A percentile compares a stretch with the other conserved stretches of the same genome.
Conservation (phyloP, 371 early-diverging fungal species). For the Chytridium lagenaria region DNA sequence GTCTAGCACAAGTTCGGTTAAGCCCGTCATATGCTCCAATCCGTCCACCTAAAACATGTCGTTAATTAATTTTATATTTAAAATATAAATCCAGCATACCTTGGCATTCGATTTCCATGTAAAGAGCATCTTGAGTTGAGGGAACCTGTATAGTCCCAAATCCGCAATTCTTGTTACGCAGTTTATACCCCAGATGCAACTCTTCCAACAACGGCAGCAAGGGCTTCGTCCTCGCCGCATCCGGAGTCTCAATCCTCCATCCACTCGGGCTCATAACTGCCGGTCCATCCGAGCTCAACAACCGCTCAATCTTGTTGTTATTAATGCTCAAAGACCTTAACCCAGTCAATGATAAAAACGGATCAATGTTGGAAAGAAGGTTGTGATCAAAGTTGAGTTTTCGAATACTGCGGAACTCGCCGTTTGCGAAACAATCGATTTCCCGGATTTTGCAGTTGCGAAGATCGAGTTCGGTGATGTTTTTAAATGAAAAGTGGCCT, state of each 20-base stretch:
- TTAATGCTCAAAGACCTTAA: conserved; percentile 51
- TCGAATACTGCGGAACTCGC: conserved; percentile 55
- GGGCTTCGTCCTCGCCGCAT: conserved; percentile 21
- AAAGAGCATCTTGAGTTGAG: conserved; percentile 52
- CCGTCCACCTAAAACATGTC: conserved; percentile 54
- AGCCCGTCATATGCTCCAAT: conserved; percentile 55
- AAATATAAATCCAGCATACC: conserved; percentile 35
- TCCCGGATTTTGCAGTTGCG: conserved; percentile 61
- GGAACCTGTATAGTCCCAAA: conserved; percentile 51
- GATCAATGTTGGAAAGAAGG: conserved; percentile 52
- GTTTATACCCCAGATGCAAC: conserved; percentile 58
- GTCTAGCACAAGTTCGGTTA: conserved; percentile 59
- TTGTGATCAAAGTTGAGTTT: conserved; percentile 61
- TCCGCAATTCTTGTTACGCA: conserved; percentile 52
- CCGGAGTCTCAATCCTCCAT: conserved; percentile 27
- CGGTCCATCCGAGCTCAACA: conserved; percentile 46
- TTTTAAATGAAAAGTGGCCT: conserved; percentile 56
- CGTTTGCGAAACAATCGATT: conserved; percentile 55
- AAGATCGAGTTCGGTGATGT: conserved; percentile 59
- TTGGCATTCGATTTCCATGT: conserved; percentile 56
- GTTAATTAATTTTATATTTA: not conserved
- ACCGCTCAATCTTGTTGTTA: conserved; percentile 55
- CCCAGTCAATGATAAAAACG: conserved; percentile 45
- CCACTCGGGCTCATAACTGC: conserved; percentile 34
- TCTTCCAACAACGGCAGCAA: conserved; percentile 56